phyloP scores from a whole-genome alignment of 2,329 filamentous ascomycete species.

The Xylaria arbuscula region DNA sequence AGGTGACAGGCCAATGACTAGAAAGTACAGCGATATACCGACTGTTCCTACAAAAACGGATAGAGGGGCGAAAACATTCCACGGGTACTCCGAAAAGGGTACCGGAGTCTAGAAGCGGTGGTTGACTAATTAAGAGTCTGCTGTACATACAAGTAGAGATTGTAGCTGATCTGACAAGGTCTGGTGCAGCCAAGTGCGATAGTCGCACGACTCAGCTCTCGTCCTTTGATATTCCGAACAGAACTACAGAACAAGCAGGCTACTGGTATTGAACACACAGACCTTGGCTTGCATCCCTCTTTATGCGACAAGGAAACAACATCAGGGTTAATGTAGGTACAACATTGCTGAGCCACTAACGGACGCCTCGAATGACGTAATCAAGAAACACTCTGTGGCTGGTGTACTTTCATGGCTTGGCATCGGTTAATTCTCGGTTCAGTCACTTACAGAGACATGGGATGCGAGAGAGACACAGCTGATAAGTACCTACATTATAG shows the following conservation, averaged over 20 bases:
- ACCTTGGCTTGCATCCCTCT: neutral
- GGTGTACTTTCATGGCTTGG: neutral
- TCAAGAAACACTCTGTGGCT: neutral
- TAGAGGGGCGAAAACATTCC: slow-evolving; percentile 36
- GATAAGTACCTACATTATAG: neutral
- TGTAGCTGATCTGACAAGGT: slow-evolving; percentile 2
- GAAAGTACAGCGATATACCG: neutral
- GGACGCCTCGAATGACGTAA: neutral
- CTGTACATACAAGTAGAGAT: neutral
- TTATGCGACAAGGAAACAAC: too few relatives aligned
- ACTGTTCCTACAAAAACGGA: neutral
- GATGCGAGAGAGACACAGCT: neutral
- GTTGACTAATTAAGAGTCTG: slow-evolving; percentile 12
- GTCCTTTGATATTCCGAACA: neutral
- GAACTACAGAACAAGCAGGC: neutral
- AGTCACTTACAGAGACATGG: neutral
- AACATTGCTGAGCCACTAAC: neutral
- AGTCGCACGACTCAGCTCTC: neutral
- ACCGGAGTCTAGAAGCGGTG: neutral
- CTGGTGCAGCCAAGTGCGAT: neutral
- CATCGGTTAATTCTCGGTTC: slow-evolving; percentile 8
- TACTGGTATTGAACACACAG: neutral
- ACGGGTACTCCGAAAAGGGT: slow-evolving; percentile 4
- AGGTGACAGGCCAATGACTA: slow-evolving; percentile 12
- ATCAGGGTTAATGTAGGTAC: neutral